These are phyloP conservation scores for Aureococcus anophagefferens DNA, from an alignment of 108 stramenopile species.

Conservation along the genomic window DNA sequence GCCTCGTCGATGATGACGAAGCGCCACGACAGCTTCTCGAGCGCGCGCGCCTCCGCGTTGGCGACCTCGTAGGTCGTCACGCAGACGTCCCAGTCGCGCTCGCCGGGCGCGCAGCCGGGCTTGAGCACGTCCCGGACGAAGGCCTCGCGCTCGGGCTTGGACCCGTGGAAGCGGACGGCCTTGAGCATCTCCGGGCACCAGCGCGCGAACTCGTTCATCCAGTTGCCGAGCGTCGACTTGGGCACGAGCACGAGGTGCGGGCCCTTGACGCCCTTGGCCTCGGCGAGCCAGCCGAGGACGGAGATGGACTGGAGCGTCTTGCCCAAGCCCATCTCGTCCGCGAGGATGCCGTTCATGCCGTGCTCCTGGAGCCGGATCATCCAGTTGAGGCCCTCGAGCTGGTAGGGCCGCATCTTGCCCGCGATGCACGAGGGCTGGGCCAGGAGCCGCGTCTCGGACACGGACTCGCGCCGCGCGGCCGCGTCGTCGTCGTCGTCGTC, in stretches of 20 bases:
- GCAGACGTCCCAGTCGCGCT: slow-evolving; percentile 52
- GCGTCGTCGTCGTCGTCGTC: slow-evolving; percentile 58
- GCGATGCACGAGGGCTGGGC: slow-evolving; percentile 70
- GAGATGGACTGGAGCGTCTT: slow-evolving; percentile 56
- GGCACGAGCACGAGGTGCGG: slow-evolving; percentile 80
- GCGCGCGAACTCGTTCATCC: slow-evolving; percentile 45
- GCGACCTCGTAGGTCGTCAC: slow-evolving; percentile 66
- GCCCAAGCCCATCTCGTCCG: slow-evolving; percentile 62
- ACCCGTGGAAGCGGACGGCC: slow-evolving; percentile 42
- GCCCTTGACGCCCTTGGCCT: slow-evolving; percentile 60
- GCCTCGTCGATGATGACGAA: slow-evolving; percentile 87
- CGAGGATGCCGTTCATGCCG: slow-evolving; percentile 80
- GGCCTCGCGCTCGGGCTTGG: slow-evolving; percentile 37
- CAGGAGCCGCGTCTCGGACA: slow-evolving; percentile 55
- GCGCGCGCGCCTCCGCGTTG: slow-evolving; percentile 50
- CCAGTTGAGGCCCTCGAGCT: slow-evolving; percentile 94
- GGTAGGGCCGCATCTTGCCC: slow-evolving; percentile 77
- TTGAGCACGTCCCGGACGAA: slow-evolving; percentile 21
- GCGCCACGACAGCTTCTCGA: slow-evolving; percentile 48
- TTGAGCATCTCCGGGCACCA: slow-evolving; percentile 41
- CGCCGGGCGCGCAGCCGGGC: slow-evolving; percentile 43
- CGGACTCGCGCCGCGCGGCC: slow-evolving; percentile 33
- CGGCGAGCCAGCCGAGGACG: slow-evolving; percentile 35
- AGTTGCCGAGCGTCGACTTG: slow-evolving; percentile 49
- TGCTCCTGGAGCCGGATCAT: slow-evolving; percentile 88